phyloP scores from a whole-genome alignment of 192 early-diverging fungal genomes.

The Bifiguratus adelaidae region DNA sequence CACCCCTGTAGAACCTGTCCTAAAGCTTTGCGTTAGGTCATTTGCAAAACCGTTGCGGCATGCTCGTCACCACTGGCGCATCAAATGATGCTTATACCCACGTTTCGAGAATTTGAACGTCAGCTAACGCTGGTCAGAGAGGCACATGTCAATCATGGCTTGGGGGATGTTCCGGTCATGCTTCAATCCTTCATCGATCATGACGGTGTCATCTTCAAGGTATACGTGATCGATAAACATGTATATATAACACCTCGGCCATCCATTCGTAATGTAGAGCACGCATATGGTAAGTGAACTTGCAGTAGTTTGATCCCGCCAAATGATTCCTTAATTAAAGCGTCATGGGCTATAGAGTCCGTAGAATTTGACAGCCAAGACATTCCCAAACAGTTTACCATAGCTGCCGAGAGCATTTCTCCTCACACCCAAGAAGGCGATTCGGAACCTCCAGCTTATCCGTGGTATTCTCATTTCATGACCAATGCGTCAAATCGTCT shows the following conservation, averaged over 20 bases:
- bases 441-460: not conserved
- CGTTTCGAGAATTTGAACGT: not conserved
- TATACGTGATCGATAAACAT: conserved; percentile 16
- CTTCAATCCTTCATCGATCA: conserved; percentile 24
- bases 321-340: not conserved
- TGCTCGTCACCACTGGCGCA: conserved; percentile 21
- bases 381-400: conserved; percentile 16
- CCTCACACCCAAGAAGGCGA: too few species aligned
- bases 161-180: conserved; percentile 11
- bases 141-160: conserved; percentile 1
- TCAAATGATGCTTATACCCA: conserved; percentile 18
- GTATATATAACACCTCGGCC: conserved; percentile 11
- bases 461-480: not conserved
- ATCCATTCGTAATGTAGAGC: conserved; percentile 13
- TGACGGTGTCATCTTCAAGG: conserved; percentile 21
- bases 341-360: not conserved
- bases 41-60: conserved; percentile 19
- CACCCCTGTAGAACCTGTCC: too few species aligned
- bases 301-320: not conserved
- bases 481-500: not conserved
- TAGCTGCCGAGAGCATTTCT: not conserved
- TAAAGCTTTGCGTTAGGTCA: conserved; percentile 5
- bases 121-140: too few species aligned
- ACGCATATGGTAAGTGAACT: not conserved
- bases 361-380: conserved; percentile 23